Evolutionary conservation across 768 basidiomycete species (phyloP).

Genomic region (Cystobasidium ongulense): DNA sequence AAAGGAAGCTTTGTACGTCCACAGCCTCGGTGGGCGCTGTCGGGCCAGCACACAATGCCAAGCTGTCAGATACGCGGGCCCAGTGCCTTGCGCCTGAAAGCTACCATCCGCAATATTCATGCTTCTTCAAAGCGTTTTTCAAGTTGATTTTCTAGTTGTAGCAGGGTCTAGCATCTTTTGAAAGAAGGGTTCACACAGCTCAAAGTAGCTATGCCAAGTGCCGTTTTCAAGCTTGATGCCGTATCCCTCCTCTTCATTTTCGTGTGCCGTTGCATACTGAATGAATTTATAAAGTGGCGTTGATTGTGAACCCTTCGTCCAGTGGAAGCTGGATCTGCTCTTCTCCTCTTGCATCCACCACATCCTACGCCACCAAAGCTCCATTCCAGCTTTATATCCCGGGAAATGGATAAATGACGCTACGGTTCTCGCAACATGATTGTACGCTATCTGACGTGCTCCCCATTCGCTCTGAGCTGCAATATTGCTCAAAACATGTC

Average conservation of each 20-base stretch:
- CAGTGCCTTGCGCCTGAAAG: too few relatives aligned
- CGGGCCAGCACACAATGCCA: too few relatives aligned
- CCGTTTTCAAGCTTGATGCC: background rate
- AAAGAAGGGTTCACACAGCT: background rate
- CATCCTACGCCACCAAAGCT: background rate
- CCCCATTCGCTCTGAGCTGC: background rate
- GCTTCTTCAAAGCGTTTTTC: too few relatives aligned
- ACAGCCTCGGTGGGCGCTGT: too few relatives aligned
- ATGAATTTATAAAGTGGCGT: background rate
- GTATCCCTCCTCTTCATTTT: background rate
- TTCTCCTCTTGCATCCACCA: background rate
- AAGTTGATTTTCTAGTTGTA: too few relatives aligned
- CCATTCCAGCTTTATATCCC: background rate
- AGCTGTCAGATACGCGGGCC: too few relatives aligned
- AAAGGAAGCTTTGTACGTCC: too few relatives aligned
- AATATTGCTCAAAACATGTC: background rate
- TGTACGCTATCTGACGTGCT: background rate
- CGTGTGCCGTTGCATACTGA: background rate
- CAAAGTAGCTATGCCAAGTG: background rate
- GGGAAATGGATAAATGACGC: background rate
- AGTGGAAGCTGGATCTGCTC: background rate
- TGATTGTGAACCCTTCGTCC: background rate
- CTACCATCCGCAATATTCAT: too few relatives aligned
- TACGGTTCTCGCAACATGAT: background rate
- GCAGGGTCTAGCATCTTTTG: too few relatives aligned